phyloP scores from a whole-genome alignment of 345 rosid species.

The Corchorus capsularis region DNA sequence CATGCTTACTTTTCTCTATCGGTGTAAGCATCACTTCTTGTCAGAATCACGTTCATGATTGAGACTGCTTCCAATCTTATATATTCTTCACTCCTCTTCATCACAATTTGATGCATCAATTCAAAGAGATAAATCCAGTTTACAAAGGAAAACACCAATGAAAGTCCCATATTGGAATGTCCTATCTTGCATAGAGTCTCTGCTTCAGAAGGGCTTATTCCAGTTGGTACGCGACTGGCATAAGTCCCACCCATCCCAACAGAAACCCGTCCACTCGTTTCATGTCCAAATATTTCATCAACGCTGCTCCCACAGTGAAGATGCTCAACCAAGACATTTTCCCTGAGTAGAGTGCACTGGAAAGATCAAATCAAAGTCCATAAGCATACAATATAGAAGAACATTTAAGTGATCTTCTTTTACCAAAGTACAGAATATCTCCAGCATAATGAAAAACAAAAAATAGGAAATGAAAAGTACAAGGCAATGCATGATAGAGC shows the following conservation, averaged over 20 bases:
- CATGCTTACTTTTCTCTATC: conserved; percentile 70
- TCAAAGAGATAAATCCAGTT: conserved; percentile 64
- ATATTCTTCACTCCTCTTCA: conserved; percentile 49
- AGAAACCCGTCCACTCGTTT: conserved; percentile 23
- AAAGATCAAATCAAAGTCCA: conserved; percentile 89
- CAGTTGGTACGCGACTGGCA: conserved; percentile 18
- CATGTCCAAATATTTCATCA: conserved; percentile 35
- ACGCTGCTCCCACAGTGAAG: conserved; percentile 28
- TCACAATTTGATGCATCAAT: conserved; percentile 49
- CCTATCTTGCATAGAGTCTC: conserved; percentile 35
- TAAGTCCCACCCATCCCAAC: conserved; percentile 28
- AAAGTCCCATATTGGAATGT: conserved; percentile 21
- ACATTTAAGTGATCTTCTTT: background rate
- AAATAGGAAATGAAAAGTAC: background rate
- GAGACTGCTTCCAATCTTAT: conserved; percentile 69
- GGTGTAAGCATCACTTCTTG: conserved; percentile 55
- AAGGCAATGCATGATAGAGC: background rate
- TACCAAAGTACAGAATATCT: background rate
- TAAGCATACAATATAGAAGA: conserved; percentile 44
- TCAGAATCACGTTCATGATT: conserved; percentile 71
- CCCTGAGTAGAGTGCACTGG: conserved; percentile 95
- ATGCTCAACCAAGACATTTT: conserved; percentile 57
- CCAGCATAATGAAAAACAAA: background rate
- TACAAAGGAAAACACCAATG: conserved; percentile 39
- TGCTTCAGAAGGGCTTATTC: conserved; percentile 27